Conservation (phyloP, 75 land plant genomes). For the Isoetes taiwanensis region DNA sequence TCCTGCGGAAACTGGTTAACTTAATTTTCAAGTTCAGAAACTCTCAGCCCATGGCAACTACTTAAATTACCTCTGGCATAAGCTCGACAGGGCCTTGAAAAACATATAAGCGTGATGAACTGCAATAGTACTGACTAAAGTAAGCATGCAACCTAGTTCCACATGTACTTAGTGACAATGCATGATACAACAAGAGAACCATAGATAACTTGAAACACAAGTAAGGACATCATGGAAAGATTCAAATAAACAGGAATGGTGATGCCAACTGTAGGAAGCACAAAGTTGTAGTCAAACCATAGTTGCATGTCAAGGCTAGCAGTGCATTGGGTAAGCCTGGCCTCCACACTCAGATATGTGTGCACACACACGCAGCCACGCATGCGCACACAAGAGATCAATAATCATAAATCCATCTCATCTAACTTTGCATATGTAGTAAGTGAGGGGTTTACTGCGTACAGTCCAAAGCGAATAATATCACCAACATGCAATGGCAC, state of each 20-base stretch:
- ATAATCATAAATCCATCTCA: no score
- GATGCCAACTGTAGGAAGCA: background rate
- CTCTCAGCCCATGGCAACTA: no score
- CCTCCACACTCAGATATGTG: no score
- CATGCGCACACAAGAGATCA: no score
- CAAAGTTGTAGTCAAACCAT: no score
- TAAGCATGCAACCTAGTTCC: no score
- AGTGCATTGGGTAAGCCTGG: no score
- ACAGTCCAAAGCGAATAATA: slow-evolving; percentile 75
- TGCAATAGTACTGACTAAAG: slow-evolving; percentile 14
- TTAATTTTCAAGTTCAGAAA: no score
- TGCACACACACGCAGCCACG: no score
- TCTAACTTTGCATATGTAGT: background rate
- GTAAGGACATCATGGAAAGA: background rate
- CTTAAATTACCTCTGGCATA: slow-evolving; percentile 68
- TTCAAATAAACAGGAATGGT: background rate
- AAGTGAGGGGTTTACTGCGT: slow-evolving; percentile 19
- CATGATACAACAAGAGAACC: background rate
- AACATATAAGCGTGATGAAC: slow-evolving; percentile 75
- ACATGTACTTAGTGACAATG: no score
- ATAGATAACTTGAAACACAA: background rate
- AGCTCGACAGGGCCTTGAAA: slow-evolving; percentile 82
- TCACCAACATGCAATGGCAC: slow-evolving; percentile 69
- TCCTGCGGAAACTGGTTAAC: no score
- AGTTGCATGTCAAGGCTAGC: no score